phyloP scores from a whole-genome alignment of 148 eudicot genomes.

The Limonium bicolor region DNA sequence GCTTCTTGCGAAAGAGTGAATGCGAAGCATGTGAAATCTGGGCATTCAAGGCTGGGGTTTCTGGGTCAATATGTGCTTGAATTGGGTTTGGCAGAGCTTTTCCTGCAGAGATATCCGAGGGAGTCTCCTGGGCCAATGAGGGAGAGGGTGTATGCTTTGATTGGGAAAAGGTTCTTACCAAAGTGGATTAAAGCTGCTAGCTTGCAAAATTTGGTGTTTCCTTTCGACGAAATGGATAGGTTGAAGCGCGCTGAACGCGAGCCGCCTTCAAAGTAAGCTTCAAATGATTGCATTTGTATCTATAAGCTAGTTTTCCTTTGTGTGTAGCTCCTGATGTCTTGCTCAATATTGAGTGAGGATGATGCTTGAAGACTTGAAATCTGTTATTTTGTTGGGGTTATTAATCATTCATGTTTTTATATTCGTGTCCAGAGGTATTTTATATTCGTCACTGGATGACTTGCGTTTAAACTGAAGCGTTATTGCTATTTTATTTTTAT shows the following conservation, averaged over 20 bases:
- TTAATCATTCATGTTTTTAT: too few relatives aligned
- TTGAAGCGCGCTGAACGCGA: constrained; percentile 52
- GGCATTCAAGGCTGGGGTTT: constrained; percentile 71
- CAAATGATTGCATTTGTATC: too few relatives aligned
- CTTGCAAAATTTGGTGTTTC: constrained; percentile 84
- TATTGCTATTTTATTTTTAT: too few relatives aligned
- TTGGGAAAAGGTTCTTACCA: constrained; percentile 61
- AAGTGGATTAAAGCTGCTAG: constrained; percentile 66
- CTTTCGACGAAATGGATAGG: constrained; percentile 67
- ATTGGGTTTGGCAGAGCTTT: constrained; percentile 72
- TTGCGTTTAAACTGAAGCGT: too few relatives aligned
- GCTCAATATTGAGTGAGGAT: too few relatives aligned
- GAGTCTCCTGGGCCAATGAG: constrained; percentile 77
- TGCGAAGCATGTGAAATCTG: constrained; percentile 55
- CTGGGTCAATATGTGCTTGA: constrained; percentile 83
- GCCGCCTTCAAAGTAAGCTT: constrained; percentile 77
- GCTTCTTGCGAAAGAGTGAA: constrained; percentile 51
- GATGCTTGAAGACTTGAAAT: too few relatives aligned
- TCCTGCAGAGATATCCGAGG: constrained; percentile 70
- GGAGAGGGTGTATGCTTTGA: constrained; percentile 57
- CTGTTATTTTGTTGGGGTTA: too few relatives aligned
- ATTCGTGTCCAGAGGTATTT: too few relatives aligned
- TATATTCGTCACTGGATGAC: too few relatives aligned
- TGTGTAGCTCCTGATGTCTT: too few relatives aligned
- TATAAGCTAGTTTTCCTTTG: too few relatives aligned